These are phyloP conservation scores for Calonectria naviculata DNA, from an alignment of 2,329 filamentous ascomycete genomes.

Conservation along the genomic window DNA sequence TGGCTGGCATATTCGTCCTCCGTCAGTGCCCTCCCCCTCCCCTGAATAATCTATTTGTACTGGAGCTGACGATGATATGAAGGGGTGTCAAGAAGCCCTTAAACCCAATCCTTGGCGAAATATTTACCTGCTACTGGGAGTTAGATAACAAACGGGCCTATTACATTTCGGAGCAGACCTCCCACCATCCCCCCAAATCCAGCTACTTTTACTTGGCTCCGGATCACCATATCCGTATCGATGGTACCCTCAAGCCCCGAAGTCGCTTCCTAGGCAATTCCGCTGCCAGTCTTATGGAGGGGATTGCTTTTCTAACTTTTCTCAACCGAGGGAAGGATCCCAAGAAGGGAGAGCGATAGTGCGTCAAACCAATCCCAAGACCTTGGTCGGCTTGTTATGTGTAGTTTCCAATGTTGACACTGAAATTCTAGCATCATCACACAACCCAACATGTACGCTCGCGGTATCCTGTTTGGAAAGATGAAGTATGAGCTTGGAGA, in stretches of 20 bases:
- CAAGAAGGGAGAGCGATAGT: conserved; percentile 87
- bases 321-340: conserved; percentile 78
- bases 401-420: conserved; percentile 29
- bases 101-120: conserved; percentile 95
- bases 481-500: conserved; percentile 99
- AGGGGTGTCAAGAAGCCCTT: conserved; percentile 98
- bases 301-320: conserved; percentile 86
- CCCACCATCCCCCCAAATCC: conserved; percentile 97
- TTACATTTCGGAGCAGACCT: conserved; percentile 98
- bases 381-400: neutral
- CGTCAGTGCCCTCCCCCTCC: conserved; percentile 67
- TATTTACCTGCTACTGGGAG: conserved; percentile 96
- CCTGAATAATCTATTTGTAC: neutral
- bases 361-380: conserved; percentile 50
- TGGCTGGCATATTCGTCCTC: conserved; percentile 98
- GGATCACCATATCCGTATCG: conserved; percentile 92
- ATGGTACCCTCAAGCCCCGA: conserved; percentile 93
- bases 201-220: conserved; percentile 99
- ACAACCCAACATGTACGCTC: conserved; percentile 98
- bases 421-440: conserved; percentile 77
- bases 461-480: conserved; percentile 96
- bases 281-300: conserved; percentile 98
- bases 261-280: conserved; percentile 98
- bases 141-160: conserved; percentile 89
- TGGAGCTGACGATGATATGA: conserved; percentile 35